Base-by-base conservation (phyloP, 371 early-diverging fungal genomes). In the Rhizomucor pusillus region DNA sequence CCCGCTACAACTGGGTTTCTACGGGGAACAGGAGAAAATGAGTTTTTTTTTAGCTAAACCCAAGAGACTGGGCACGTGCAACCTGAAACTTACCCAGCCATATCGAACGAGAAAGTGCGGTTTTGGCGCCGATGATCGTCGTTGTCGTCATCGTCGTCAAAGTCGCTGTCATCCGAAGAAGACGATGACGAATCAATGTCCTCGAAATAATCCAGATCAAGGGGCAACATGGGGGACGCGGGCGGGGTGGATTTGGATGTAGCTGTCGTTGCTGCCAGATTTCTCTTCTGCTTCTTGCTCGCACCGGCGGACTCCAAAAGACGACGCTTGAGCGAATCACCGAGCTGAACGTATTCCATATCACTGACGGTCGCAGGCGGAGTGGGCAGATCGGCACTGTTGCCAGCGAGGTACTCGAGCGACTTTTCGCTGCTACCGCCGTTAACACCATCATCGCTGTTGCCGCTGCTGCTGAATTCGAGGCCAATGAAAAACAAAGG, bases 401-500 rank as follows among this genome's bases (percentile, higher is more conserved):
- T 16, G 19, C 13, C 23, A 11, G 22, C 20, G 13, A 20, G 44
- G 5, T 29, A 29, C 29, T 29, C 10, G 4, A 29, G 9, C 13
- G 29, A 5, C 16, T n/a, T 20, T n/a, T 16, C 5, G 13, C 14
- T 7, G 18, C 29, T n/a, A 12, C 43, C 10, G 9, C n/a, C 11
- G 43, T n/a, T 10, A 51, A 10, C 37, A 20, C 10, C 10, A 10
- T 11, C 11, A 10, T 40, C 24, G 43, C 40, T 39, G 20, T 25
- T 52, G 11, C 52, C 22, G 11, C 39, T 12, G 33, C 18, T 45
- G 41, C 13, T 50, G 24, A 52, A 39, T 43, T 60, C 62, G 12
- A 68, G 52, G 12, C 68, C 68, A 59, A 58, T 55, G 43, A 61
- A 60, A 48, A 66, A 62, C 13, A 59, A 43, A 37, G 58, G 62